Conservation (phyloP, 2,329 filamentous ascomycete species). For the Rhinocladiella mackenziei region DNA sequence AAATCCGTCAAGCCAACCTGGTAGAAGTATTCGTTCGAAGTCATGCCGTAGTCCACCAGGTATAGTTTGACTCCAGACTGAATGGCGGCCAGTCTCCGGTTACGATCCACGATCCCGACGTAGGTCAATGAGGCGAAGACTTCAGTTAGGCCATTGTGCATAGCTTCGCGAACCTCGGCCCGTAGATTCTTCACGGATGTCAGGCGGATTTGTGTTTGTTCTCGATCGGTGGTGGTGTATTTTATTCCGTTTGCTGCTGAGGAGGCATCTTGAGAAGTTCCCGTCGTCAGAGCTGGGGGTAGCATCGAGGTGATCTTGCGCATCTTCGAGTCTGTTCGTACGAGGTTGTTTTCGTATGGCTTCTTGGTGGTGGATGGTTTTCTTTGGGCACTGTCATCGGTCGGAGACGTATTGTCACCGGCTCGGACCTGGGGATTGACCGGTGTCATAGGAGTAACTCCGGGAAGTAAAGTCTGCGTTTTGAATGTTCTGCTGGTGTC, state of each 20-base stretch:
- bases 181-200: slow-evolving; percentile 83
- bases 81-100: slow-evolving; percentile 80
- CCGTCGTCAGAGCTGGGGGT: slow-evolving; percentile 46
- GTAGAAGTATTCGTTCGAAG: slow-evolving; percentile 88
- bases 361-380: slow-evolving; percentile 44
- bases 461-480: slow-evolving; percentile 84
- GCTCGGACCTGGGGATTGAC: slow-evolving; percentile 30
- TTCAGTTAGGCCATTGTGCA: slow-evolving; percentile 82
- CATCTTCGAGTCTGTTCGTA: slow-evolving; percentile 81
- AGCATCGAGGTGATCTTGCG: slow-evolving; percentile 98
- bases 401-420: slow-evolving; percentile 38
- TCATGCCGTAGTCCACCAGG: slow-evolving; percentile 85
- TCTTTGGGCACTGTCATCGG: slow-evolving; percentile 36
- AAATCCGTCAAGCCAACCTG: slow-evolving; percentile 93
- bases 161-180: slow-evolving; percentile 70
- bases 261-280: slow-evolving; percentile 34
- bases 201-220: slow-evolving; percentile 67
- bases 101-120: slow-evolving; percentile 86
- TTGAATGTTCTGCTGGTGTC: slow-evolving; percentile 92
- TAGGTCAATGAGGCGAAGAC: slow-evolving; percentile 86
- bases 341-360: slow-evolving; percentile 78
- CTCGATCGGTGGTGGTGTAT: slow-evolving; percentile 69
- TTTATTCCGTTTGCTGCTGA: slow-evolving; percentile 52
- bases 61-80: slow-evolving; percentile 90
- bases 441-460: slow-evolving; percentile 49